A percentile compares a stretch with the other conserved stretches of the same genome.
phyloP scores from a whole-genome alignment of 495 filamentous ascomycete species.

The Hyaloscypha variabilis region DNA sequence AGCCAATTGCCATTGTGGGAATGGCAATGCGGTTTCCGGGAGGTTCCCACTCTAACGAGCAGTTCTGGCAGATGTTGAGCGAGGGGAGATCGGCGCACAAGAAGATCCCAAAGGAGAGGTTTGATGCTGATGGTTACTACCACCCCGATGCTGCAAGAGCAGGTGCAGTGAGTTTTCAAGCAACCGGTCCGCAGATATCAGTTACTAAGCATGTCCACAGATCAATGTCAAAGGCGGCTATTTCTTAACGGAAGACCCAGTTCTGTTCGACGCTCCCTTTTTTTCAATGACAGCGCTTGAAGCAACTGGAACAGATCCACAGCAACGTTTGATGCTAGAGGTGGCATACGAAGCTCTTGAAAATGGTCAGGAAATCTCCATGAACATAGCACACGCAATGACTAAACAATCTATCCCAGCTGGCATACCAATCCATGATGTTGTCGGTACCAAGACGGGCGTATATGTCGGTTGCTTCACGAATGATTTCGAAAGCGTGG shows the following conservation, averaged over 20 bases:
- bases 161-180: slow-evolving; percentile 5
- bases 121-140: slow-evolving; percentile 49
- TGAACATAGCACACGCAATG: not conserved
- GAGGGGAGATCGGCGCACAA: slow-evolving; percentile 22
- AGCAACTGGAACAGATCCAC: slow-evolving; percentile 58
- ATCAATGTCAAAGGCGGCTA: slow-evolving; percentile 37
- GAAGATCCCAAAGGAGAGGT: slow-evolving; percentile 47
- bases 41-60: slow-evolving; percentile 47
- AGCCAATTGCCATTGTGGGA: slow-evolving; percentile 63
- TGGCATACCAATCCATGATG: slow-evolving; percentile 41
- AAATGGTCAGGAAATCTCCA: slow-evolving; percentile 18
- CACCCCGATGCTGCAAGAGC: slow-evolving; percentile 40
- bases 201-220: slow-evolving; percentile 3
- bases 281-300: slow-evolving; percentile 60
- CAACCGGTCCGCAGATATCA: not conserved
- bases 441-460: slow-evolving; percentile 31
- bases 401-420: slow-evolving; percentile 29
- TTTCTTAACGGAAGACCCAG: slow-evolving; percentile 53
- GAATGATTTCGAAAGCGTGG: slow-evolving; percentile 40
- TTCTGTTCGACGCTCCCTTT: slow-evolving; percentile 59
- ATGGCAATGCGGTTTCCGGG: slow-evolving; percentile 63
- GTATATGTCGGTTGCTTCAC: slow-evolving; percentile 40
- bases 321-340: slow-evolving; percentile 57
- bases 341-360: slow-evolving; percentile 60
- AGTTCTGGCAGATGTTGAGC: slow-evolving; percentile 58